These are phyloP conservation scores for Cicer chorassanicum DNA, from an alignment of 306 rosid species.

Conservation along the genomic window DNA sequence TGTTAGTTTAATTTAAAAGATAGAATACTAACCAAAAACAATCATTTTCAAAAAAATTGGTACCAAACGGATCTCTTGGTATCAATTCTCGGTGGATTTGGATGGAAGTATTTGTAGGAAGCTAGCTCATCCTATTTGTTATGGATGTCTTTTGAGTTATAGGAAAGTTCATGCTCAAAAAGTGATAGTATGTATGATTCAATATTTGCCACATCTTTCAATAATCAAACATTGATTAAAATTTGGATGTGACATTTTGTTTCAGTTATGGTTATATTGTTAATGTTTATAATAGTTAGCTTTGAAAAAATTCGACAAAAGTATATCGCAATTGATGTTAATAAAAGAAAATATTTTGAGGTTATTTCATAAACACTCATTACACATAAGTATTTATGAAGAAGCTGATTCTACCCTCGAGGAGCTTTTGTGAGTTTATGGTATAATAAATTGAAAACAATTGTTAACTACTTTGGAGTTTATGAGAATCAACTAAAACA, in stretches of 20 bases:
- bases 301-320: neutral
- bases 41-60: too few species aligned
- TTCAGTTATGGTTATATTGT: neutral
- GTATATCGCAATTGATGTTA: too few species aligned
- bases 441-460: too few species aligned
- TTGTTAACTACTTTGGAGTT: too few species aligned
- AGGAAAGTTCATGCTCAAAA: neutral
- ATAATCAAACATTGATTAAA: neutral
- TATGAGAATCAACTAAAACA: too few species aligned
- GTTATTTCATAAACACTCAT: too few species aligned
- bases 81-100: neutral
- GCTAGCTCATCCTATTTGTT: conserved; percentile 10
- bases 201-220: neutral
- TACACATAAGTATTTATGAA: too few species aligned
- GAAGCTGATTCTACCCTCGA: too few species aligned
- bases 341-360: too few species aligned
- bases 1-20: too few species aligned
- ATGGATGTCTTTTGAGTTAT: neutral
- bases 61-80: neutral
- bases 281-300: neutral
- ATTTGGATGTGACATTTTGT: neutral
- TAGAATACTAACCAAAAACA: too few species aligned
- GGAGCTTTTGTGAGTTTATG: too few species aligned
- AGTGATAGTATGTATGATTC: conserved; percentile 2
- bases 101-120: conserved; percentile 14